Evolutionary conservation across 345 rosid species (phyloP), one percentile per base, ranked within the genome.

Genomic region (Arabidopsis suecica): DNA sequence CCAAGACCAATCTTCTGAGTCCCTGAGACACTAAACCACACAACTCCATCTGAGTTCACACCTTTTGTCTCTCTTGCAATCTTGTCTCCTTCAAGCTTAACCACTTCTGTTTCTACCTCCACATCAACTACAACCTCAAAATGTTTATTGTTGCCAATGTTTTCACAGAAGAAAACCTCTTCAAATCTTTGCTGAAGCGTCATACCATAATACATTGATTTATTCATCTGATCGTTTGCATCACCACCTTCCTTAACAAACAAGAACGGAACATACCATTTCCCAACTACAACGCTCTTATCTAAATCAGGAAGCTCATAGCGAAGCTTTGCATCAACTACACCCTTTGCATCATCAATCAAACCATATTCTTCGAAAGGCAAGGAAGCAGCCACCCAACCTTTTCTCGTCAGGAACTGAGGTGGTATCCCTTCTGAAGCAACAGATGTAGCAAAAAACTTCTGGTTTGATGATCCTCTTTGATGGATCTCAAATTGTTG

Each of bases 191-290:
- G 92, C 74, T 86, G 79, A 9, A 91, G 86, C 1, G 90, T 86
- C 87, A 91, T 84, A 58, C 71, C 72, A 11, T 91, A 91, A 64
- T 83, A 80, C 81, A 76, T 81, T 1, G 90, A 79, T 5, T 3
- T 71, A 48, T 6, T 76, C 72, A 86, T 79, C 38, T 88, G 93
- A 14, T 86, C 74, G 65, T 75, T 74, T 9, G 59, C 51, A 12
- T 33, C 47, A 38, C 76, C 78, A 20, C 18, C 18, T 16, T 91
- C 94, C 28, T 70, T 87, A 2, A 88, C 72, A 44, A 87, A 88
- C 72, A 91, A 60, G 75, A 86, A 91, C 0, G 94, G 97, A 55
- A 84, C 86, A 44, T 86, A 91, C 97, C 92, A 91, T 72, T 76
- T 87, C 28, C 92, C 97, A 18, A 87, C 87, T 6, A 72, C 69